These are phyloP conservation scores for Phoenix roebelenii DNA, from an alignment of 176 grass and related monocot species.

Conservation along the genomic window DNA sequence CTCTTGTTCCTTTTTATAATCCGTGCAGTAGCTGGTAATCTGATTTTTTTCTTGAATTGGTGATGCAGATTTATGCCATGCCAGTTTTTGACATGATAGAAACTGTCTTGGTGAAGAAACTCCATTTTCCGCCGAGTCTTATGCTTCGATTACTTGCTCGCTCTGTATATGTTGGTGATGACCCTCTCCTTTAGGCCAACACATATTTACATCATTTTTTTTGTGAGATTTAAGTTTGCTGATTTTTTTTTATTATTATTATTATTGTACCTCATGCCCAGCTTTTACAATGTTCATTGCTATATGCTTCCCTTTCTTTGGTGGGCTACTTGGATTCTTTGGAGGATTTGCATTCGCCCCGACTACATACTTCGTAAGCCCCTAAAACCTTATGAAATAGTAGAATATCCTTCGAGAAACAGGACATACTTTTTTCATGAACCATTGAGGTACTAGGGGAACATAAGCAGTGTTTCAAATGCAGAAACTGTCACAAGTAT, in stretches of 20 bases:
- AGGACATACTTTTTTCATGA: too few relatives aligned
- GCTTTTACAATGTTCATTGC: slow-evolving; percentile 68
- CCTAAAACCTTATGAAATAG: too few relatives aligned
- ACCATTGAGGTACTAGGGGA: too few relatives aligned
- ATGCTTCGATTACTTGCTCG: slow-evolving; percentile 52
- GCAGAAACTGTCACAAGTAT: too few relatives aligned
- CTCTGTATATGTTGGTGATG: slow-evolving; percentile 48
- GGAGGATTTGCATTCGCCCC: slow-evolving; percentile 77
- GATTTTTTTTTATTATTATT: neutral
- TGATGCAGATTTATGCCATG: slow-evolving; percentile 47
- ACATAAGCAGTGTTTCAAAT: too few relatives aligned
- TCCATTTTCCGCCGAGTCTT: slow-evolving; percentile 31
- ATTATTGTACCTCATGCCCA: neutral
- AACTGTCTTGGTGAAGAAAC: slow-evolving; percentile 35
- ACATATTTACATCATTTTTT: neutral
- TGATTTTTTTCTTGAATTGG: neutral
- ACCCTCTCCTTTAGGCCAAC: neutral
- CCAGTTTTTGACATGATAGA: slow-evolving; percentile 57
- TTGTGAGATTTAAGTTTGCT: neutral
- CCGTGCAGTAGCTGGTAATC: too few relatives aligned
- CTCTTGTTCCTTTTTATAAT: too few relatives aligned
- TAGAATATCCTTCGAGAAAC: too few relatives aligned
- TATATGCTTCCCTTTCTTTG: slow-evolving; percentile 75
- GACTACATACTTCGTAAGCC: slow-evolving; percentile 73
- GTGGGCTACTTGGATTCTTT: slow-evolving; percentile 72